Evolutionary conservation across 2,329 filamentous ascomycete species (phyloP).

Genomic region (Lachnellula subtilissima): DNA sequence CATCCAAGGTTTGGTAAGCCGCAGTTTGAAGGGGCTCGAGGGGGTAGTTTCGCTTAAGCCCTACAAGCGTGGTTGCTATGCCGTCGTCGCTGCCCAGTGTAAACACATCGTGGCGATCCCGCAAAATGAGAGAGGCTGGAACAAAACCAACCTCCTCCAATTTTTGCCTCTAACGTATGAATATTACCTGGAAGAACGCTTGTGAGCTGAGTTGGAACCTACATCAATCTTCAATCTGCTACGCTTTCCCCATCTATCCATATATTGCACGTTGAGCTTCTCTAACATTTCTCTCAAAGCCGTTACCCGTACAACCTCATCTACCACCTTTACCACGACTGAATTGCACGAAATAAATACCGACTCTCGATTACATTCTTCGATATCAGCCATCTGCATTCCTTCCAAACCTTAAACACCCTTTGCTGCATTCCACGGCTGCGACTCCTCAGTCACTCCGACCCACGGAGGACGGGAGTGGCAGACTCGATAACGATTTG

Average conservation of each 20-base stretch:
- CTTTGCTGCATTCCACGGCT: constrained; percentile 29
- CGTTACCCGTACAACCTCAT: not conserved
- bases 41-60: not conserved
- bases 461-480: constrained; percentile 30
- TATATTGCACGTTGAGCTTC: not conserved
- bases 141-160: not conserved
- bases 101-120: not conserved
- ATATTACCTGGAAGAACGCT: not conserved
- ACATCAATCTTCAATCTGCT: constrained; percentile 2
- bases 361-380: constrained; percentile 10
- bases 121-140: not conserved
- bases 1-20: not conserved
- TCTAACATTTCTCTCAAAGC: constrained; percentile 1
- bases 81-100: not conserved
- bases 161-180: not conserved
- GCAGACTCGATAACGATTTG: constrained; percentile 19
- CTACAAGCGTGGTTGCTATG: not conserved
- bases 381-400: constrained; percentile 14
- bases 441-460: constrained; percentile 31
- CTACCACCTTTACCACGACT: not conserved
- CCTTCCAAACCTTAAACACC: constrained; percentile 12
- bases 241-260: not conserved
- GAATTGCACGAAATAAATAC: not conserved
- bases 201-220: not conserved
- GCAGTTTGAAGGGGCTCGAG: not conserved